Evolutionary conservation across 768 basidiomycete genomes (phyloP), one percentile per base, ranked within the genome.

Genomic region (Sistotremastrum suecicum): DNA sequence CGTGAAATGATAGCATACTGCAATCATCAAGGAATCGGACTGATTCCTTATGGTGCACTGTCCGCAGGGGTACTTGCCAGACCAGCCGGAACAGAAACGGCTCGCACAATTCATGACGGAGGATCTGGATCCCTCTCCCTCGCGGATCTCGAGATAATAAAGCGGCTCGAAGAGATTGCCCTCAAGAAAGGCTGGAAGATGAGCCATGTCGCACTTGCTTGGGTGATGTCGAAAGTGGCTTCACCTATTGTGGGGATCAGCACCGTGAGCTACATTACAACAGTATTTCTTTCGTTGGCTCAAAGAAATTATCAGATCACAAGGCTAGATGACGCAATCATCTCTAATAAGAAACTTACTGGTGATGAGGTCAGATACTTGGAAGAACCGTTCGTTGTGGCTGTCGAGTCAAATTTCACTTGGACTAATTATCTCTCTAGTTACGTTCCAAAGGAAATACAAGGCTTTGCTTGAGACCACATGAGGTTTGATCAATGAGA

Each of bases 41-140:
- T 70, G 30, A 73, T 78, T 33, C 71, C 75, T 0, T 75, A 70
- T 66, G 57, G 64, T 0, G 70, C 74, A 1, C 63, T 78, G 10
- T 52, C 58, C 28, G 48, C 48, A 5, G 72, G 71, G 3, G 36
- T 53, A 31, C 66, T 72, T 5, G 60, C 66, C 0, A 63, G 68
- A 2, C 69, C 67, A 0, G 2, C 63, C 0, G 59, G 55, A 2
- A 49, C 49, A 1, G 56, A 56, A 36, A 57, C 67, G 0, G 37
- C 43, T 0, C 56, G 64, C 3, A 10, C 31, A 1, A 48, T 47
- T 12, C 3, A 40, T 5, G 5, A 32, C 33, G 54, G 49, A 10
- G 62, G 60, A 4, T 56, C 51, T 5, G 12, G 36, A 0, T 49
- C 53, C 32, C 37, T 51, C 3, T 46, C 55, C 10, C 60, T 59